phyloP scores from a whole-genome alignment of 2,329 filamentous ascomycete genomes.

The Lachnellula hyalina region DNA sequence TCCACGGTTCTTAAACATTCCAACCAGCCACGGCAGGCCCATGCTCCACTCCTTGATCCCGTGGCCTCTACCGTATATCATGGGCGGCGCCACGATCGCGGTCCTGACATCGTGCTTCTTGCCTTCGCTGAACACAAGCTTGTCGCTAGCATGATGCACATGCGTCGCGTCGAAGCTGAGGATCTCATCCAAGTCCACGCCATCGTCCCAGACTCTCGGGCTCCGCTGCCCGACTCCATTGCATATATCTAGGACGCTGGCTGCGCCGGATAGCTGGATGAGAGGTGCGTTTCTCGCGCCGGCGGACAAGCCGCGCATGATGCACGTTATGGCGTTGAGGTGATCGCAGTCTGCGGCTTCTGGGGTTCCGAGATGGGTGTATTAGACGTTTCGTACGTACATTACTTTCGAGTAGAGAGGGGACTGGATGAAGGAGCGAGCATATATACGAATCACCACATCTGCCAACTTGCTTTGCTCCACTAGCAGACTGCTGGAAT shows the following conservation, averaged over 20 bases:
- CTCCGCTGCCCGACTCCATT: constrained; percentile 19
- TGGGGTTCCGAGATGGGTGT: background rate
- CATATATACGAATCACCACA: constrained; percentile 9
- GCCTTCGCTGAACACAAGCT: constrained; percentile 41
- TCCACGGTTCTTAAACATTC: constrained; percentile 39
- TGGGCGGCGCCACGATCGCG: constrained; percentile 51
- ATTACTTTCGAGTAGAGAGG: background rate
- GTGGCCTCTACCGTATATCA: constrained; percentile 48
- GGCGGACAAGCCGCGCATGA: constrained; percentile 10
- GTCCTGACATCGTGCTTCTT: constrained; percentile 38
- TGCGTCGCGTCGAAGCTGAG: constrained; percentile 39
- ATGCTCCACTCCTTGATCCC: constrained; percentile 46
- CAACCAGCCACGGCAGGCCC: constrained; percentile 43
- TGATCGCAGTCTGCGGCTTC: constrained; percentile 12
- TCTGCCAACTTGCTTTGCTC: constrained; percentile 13
- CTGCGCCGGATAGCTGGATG: constrained; percentile 18
- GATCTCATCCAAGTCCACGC: constrained; percentile 38
- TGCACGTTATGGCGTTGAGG: background rate
- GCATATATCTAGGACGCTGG: background rate
- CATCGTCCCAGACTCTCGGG: constrained; percentile 41
- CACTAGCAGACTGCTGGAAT: constrained; percentile 6
- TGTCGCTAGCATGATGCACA: constrained; percentile 49
- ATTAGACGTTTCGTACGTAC: no score
- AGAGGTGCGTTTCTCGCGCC: constrained; percentile 6
- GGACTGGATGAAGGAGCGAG: background rate